These are phyloP conservation scores for Aureobasidium namibiae DNA, from an alignment of 2,329 filamentous ascomycete species.

Conservation along the genomic window DNA sequence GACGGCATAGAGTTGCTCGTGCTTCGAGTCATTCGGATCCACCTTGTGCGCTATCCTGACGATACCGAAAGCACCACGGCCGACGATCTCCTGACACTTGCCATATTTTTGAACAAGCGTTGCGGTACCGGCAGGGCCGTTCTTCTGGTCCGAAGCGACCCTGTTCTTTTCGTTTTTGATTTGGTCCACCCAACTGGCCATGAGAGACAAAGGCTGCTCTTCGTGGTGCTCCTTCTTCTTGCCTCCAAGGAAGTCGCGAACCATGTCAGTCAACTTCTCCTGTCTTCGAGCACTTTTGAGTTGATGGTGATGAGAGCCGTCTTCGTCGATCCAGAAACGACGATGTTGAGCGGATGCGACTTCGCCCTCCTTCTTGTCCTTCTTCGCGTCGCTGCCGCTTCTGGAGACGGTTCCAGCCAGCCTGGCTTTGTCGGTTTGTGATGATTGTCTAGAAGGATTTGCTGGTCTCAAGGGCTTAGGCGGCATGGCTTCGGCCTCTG, in stretches of 20 bases:
- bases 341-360: constrained; percentile 18
- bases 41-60: constrained; percentile 97
- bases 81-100: constrained; percentile 95
- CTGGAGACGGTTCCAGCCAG: constrained; percentile 16
- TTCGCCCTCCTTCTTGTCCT: constrained; percentile 14
- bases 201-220: constrained; percentile 79
- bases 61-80: constrained; percentile 92
- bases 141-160: constrained; percentile 65
- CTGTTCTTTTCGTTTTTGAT: constrained; percentile 79
- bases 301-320: constrained; percentile 76
- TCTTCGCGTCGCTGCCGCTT: constrained; percentile 26
- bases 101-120: constrained; percentile 94
- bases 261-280: constrained; percentile 89
- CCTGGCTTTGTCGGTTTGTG: constrained; percentile 21
- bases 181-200: constrained; percentile 94
- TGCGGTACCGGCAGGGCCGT: constrained; percentile 62
- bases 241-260: constrained; percentile 71
- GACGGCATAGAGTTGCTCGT: constrained; percentile 89
- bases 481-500: constrained; percentile 13
- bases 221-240: constrained; percentile 67
- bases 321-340: constrained; percentile 51
- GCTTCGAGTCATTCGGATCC: constrained; percentile 64
- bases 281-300: constrained; percentile 85
- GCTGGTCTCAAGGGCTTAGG: constrained; percentile 16
- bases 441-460: constrained; percentile 24